Percentiles rank a stretch among this genome's conserved stretches.
Conservation (phyloP, 371 early-diverging fungal species). For the Mortierella sp. region DNA sequence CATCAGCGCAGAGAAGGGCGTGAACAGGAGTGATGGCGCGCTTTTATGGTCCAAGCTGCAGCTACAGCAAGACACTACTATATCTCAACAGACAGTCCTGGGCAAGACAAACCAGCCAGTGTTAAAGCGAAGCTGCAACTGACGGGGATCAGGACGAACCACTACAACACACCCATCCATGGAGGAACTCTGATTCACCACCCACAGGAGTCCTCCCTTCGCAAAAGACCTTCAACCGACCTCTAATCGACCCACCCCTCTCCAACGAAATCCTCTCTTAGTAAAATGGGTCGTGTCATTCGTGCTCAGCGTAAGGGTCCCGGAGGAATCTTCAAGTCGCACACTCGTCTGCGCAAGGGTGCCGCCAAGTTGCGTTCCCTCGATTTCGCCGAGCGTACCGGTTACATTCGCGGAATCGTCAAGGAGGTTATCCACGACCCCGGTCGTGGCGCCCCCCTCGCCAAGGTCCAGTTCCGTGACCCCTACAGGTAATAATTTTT, state of each 20-base stretch:
- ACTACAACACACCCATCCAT: background rate
- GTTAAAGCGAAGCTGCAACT: background rate
- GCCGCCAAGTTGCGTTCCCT: conserved; percentile 95
- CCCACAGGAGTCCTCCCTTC: background rate
- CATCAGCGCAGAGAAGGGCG: background rate
- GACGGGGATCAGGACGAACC: background rate
- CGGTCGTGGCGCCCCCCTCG: conserved; percentile 99
- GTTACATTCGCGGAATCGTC: conserved; percentile 97
- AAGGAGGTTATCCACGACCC: conserved; percentile 99
- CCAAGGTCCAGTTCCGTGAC: conserved; percentile 91
- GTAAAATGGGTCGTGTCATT: conserved; percentile 83
- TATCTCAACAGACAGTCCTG: background rate
- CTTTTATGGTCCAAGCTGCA: background rate
- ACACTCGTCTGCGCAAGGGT: conserved; percentile 95
- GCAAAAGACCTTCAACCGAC: background rate
- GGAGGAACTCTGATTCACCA: conserved; percentile 12
- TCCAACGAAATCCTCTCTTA: conserved; percentile 2
- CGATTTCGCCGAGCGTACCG: conserved; percentile 98
- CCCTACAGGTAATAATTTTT: conserved; percentile 63
- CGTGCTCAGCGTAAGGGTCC: conserved; percentile 95
- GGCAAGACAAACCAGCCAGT: background rate
- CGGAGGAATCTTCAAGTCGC: conserved; percentile 98
- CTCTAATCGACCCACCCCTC: conserved; percentile 1
- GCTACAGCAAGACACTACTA: background rate
- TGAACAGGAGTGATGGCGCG: background rate